phyloP scores from a whole-genome alignment of 2,329 filamentous ascomycete genomes.

The Aspergillus caelatus region DNA sequence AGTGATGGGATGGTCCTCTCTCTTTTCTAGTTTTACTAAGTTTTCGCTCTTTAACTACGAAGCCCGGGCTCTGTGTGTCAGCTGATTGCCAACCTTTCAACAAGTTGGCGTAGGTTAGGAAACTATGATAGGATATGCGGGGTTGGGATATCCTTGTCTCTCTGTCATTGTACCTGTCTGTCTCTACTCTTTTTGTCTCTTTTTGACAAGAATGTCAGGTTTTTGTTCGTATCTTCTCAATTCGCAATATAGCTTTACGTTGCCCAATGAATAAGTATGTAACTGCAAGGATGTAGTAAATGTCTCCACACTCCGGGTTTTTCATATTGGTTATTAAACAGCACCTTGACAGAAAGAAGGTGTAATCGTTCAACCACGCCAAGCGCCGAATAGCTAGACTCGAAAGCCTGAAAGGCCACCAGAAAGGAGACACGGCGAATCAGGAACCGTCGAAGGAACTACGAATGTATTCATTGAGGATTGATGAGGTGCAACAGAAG shows the following conservation, averaged over 20 bases:
- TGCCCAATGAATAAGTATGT: rapidly evolving
- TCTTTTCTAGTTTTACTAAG: no score
- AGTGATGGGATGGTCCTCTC: no score
- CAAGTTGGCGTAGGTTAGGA: neutral
- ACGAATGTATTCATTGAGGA: neutral
- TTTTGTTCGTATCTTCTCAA: neutral
- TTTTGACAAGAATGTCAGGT: neutral
- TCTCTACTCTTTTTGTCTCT: neutral
- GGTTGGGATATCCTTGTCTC: neutral
- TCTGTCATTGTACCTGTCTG: no score
- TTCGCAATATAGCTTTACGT: neutral
- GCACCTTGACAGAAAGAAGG: neutral
- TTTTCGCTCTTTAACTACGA: no score
- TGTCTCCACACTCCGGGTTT: no score
- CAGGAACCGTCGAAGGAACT: neutral
- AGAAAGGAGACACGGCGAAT: neutral
- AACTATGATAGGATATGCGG: neutral
- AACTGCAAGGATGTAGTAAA: neutral
- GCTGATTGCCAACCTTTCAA: neutral
- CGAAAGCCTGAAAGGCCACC: neutral
- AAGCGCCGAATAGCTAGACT: neutral
- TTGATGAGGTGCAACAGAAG: neutral
- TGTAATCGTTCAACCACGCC: neutral
- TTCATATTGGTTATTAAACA: no score
- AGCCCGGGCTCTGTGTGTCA: no score